Percentiles rank a stretch among this genome's conserved stretches.
Conservation (phyloP, 1,139 yeast species). For the Magnusiomyces suaveolens region DNA sequence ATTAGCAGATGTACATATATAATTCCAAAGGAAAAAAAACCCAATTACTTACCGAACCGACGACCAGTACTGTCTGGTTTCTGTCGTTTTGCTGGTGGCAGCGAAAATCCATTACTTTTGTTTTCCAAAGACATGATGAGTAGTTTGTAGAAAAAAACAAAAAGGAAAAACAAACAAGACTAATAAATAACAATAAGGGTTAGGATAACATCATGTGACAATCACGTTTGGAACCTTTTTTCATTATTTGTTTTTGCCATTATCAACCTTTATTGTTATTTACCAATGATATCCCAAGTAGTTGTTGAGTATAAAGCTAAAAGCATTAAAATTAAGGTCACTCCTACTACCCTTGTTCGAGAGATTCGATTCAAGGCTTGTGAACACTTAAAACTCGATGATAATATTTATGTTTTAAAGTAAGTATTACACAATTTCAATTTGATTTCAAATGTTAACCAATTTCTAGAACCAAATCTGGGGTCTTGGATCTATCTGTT, state of each 20-base stretch:
- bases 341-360: conserved; percentile 23
- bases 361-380: conserved; percentile 25
- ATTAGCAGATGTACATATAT: conserved; percentile 16
- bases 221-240: too few relatives aligned
- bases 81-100: conserved; percentile 25
- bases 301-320: conserved; percentile 19
- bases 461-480: conserved; percentile 14
- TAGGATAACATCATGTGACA: background rate
- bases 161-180: too few relatives aligned
- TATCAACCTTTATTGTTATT: too few relatives aligned
- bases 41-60: conserved; percentile 16
- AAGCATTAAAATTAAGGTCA: conserved; percentile 21
- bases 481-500: conserved; percentile 20
- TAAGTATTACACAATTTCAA: conserved; percentile 15
- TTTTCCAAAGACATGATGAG: conserved; percentile 52
- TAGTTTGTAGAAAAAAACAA: too few relatives aligned
- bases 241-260: too few relatives aligned
- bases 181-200: background rate
- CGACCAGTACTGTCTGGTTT: conserved; percentile 20
- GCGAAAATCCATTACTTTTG: conserved; percentile 66
- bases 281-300: conserved; percentile 13
- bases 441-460: background rate
- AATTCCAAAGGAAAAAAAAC: too few relatives aligned
- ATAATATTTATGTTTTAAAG: conserved; percentile 21
- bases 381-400: conserved; percentile 18